Evolutionary conservation across 2,329 filamentous ascomycete genomes (phyloP).

Genomic region (Penicillium glabrum): DNA sequence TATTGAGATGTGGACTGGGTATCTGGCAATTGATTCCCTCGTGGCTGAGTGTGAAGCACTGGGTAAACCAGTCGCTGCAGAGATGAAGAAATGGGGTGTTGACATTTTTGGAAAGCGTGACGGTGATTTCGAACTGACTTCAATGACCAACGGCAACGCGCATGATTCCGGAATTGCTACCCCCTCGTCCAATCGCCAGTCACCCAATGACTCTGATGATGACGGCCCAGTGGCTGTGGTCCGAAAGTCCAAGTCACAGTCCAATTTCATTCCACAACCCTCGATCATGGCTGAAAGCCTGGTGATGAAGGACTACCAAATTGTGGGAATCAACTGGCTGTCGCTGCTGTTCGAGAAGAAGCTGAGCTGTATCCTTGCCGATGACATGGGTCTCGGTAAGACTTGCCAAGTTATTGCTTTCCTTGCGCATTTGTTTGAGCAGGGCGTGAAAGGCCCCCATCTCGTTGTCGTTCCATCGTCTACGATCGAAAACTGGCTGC

Average conservation of each 20-base stretch:
- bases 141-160: constrained; percentile 46
- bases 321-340: constrained; percentile 95
- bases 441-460: constrained; percentile 67
- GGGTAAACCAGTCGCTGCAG: constrained; percentile 64
- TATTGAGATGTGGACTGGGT: constrained; percentile 72
- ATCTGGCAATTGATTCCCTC: constrained; percentile 79
- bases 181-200: constrained; percentile 47
- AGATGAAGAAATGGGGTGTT: constrained; percentile 68
- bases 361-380: constrained; percentile 86
- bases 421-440: constrained; percentile 76
- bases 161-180: constrained; percentile 70
- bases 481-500: constrained; percentile 92
- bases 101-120: constrained; percentile 62
- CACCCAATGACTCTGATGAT: constrained; percentile 35
- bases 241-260: constrained; percentile 29
- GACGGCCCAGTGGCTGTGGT: constrained; percentile 39
- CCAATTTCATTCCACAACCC: constrained; percentile 65
- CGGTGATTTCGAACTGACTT: constrained; percentile 62
- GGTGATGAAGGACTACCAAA: constrained; percentile 85
- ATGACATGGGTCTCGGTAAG: constrained; percentile 96
- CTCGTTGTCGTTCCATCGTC: constrained; percentile 90
- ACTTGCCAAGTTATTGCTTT: constrained; percentile 96
- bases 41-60: constrained; percentile 73
- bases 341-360: constrained; percentile 75
- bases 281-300: constrained; percentile 73